Evolutionary conservation across 306 rosid species (phyloP), one percentile per base, ranked within the genome.

Genomic region (Prunus padus): DNA sequence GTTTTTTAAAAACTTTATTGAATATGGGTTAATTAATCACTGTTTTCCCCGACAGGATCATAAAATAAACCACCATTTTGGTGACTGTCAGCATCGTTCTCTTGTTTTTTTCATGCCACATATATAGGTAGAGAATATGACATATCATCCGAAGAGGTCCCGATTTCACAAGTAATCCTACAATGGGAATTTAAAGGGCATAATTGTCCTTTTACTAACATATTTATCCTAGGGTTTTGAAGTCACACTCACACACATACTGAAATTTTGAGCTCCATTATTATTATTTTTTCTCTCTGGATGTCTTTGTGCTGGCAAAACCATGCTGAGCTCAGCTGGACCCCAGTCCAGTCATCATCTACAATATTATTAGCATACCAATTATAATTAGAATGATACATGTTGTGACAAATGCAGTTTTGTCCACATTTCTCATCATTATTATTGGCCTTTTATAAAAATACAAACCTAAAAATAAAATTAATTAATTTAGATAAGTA

Each of bases 391-490:
- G 79, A 70, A 86, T 75, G 64, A 74, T 82, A 72, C 87, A 77
- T 28, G 74, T 46, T 61, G 61, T 74, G 96, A 86, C 90, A 88
- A 84, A 92, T 69, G 75, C 79, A 67, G 50, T 14, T 79, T 84
- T 89, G 92, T 89, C 93, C 74, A 20, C 56, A 82, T 79, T 80
- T 68, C 77, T 65, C 50, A 37, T 75, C 37, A 86, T 84, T 86
- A 83, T 91, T 84, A 85, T 82, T 84, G 85, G 72, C 25, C 46
- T 61, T 72, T 50, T 76, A 63, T 59, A 11, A 83, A 77, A 77
- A 28, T 70, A 74, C 67, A 83, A 68, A 57, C 57, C 72, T 44
- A 75, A 80, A 85, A 80, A 61, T 31, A 76, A 73, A 19, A 73
- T 61, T 73, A 46, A 49, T 11, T 47, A 46, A 20, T 50, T 61